phyloP scores from a whole-genome alignment of 345 rosid species.

The Citrus sp. region DNA sequence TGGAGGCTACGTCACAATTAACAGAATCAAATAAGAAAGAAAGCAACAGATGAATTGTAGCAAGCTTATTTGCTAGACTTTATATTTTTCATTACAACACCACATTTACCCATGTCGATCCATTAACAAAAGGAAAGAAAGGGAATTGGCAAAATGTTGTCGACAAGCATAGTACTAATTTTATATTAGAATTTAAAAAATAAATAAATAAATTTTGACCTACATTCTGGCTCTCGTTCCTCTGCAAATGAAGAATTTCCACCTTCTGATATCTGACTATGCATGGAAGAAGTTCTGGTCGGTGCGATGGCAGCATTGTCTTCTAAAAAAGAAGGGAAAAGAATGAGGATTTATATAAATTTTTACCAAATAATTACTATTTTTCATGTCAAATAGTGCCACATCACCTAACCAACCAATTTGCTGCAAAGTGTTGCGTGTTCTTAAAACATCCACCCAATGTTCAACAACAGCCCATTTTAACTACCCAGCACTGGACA shows the following conservation, averaged over 20 bases:
- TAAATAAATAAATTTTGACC: neutral
- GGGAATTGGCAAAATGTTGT: neutral
- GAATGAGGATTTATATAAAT: neutral
- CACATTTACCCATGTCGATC: neutral
- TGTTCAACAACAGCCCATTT: neutral
- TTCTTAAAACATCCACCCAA: neutral
- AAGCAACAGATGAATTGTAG: neutral
- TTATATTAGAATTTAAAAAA: neutral
- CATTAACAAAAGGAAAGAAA: neutral
- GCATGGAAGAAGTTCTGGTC: constrained; percentile 50
- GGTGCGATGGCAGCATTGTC: constrained; percentile 50
- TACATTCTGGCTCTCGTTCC: constrained; percentile 60
- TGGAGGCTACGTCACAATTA: constrained; percentile 32
- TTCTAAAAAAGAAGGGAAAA: constrained; percentile 33
- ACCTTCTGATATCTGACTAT: constrained; percentile 48
- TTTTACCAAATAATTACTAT: neutral
- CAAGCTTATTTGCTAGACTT: neutral
- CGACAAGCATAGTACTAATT: neutral
- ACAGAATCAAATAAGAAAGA: constrained; percentile 8
- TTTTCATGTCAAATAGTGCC: neutral
- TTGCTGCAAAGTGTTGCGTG: neutral
- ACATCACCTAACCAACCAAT: neutral
- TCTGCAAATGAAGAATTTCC: constrained; percentile 45
- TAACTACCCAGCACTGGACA: neutral
- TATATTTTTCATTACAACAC: neutral